phyloP scores from a whole-genome alignment of 116 monocot species.

The Iris pallida region DNA sequence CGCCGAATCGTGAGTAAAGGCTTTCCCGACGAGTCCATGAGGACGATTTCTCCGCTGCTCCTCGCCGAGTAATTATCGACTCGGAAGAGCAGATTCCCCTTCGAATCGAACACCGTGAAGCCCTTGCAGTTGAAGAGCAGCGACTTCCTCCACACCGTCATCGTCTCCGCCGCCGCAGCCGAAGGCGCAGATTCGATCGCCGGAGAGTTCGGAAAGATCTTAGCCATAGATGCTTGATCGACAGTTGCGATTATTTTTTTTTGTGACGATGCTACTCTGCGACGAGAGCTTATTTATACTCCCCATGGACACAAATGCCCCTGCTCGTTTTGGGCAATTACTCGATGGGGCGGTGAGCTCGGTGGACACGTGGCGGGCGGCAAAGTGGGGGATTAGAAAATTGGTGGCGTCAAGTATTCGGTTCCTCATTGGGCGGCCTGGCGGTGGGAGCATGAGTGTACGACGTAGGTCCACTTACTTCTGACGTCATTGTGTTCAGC shows the following conservation, averaged over 20 bases:
- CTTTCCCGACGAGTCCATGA: slow-evolving; percentile 14
- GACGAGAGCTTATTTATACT: background rate
- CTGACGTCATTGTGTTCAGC: no score
- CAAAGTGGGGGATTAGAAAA: no score
- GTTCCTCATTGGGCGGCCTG: no score
- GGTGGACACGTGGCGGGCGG: no score
- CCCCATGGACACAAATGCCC: slow-evolving; percentile 4
- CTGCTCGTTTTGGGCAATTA: background rate
- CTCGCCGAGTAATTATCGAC: slow-evolving; percentile 13
- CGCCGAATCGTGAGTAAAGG: slow-evolving; percentile 7
- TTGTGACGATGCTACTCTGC: background rate
- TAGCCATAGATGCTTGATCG: slow-evolving; percentile 11
- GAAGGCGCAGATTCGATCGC: background rate
- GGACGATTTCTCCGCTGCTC: slow-evolving; percentile 10
- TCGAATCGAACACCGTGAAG: slow-evolving; percentile 39
- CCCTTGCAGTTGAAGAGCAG: slow-evolving; percentile 49
- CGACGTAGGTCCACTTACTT: no score
- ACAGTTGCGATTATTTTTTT: background rate
- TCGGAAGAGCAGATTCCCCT: slow-evolving; percentile 37
- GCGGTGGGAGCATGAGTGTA: no score
- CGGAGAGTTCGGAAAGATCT: slow-evolving; percentile 27
- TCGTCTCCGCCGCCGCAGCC: slow-evolving; percentile 5
- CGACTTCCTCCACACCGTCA: slow-evolving; percentile 45
- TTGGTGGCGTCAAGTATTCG: no score
- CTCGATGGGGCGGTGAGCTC: no score